phyloP scores from a whole-genome alignment of 2,329 filamentous ascomycete species.

The Pseudogymnoascus sp. region DNA sequence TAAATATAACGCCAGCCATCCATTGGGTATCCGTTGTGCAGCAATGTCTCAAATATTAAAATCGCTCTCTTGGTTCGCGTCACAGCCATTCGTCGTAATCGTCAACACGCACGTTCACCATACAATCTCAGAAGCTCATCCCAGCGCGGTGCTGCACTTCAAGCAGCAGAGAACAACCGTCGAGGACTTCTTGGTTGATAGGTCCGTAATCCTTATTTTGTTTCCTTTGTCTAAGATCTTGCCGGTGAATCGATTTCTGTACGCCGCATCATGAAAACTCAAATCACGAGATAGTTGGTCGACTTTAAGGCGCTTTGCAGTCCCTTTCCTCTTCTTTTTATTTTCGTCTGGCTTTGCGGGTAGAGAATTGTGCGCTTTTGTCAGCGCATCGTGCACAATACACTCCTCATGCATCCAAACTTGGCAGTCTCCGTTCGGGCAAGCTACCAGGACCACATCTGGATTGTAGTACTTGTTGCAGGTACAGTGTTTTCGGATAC shows the following conservation, averaged over 20 bases:
- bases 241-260: slow-evolving; percentile 9
- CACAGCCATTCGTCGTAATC: background rate
- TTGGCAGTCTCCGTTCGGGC: slow-evolving; percentile 27
- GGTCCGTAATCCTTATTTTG: slow-evolving; percentile 20
- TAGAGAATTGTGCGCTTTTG: slow-evolving; percentile 20
- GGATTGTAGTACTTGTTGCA: slow-evolving; percentile 31
- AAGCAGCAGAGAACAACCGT: slow-evolving; percentile 21
- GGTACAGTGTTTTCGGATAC: slow-evolving; percentile 29
- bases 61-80: background rate
- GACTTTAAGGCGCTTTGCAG: slow-evolving; percentile 17
- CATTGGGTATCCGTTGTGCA: background rate
- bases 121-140: slow-evolving; percentile 11
- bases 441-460: slow-evolving; percentile 29
- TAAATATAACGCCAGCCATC: background rate
- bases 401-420: slow-evolving; percentile 32
- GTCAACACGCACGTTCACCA: background rate
- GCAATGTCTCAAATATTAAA: background rate
- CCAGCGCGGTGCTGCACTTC: slow-evolving; percentile 20
- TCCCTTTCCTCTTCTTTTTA: slow-evolving; percentile 16
- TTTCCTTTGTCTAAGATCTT: slow-evolving; percentile 15
- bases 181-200: slow-evolving; percentile 14
- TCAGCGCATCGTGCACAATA: slow-evolving; percentile 27
- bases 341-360: background rate
- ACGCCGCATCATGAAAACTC: slow-evolving; percentile 10
- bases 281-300: slow-evolving; percentile 1